Base-by-base conservation (phyloP, 495 filamentous ascomycete species). In the Lophium mytilinum region DNA sequence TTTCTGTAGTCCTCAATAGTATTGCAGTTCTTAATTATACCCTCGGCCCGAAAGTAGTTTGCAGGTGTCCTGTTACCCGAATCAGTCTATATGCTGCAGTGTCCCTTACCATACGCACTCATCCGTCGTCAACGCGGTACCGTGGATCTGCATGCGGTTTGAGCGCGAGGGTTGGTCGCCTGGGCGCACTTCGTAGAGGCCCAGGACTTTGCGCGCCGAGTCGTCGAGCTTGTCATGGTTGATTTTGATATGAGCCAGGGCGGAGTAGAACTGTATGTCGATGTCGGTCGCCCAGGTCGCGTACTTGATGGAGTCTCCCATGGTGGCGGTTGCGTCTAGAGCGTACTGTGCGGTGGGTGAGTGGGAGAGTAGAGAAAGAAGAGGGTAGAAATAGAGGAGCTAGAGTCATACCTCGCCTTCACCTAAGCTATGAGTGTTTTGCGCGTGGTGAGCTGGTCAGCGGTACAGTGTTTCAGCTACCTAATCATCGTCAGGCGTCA, bases 211-310 rank as follows among this genome's bases (percentile, higher is more conserved):
- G 35, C 92, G 87, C 18, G 90, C 87, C 14, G 93, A 93, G 64
- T 93, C 90, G 71, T 95, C 86, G 40, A 98, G 87, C 75, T 87
- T 94, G 72, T 96, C 93, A 80, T 95, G 85, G 66, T 98, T 89
- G 65, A 98, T 88, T 71, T 98, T 98, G 50, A 82, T 87, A 9
- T 84, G 82, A 45, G 91, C 90, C 21, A 98, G 80, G 37, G 89
- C 83, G 37, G 86, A 86, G 67, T 96, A 97, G 70, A 98, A 98
- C 18, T 89, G 89, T 19, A 96, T 76, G 66, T 98, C 93, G 61
- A 97, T 88, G 72, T 96, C 90, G 30, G 92, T 96, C 21, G 82
- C 79, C 79, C 95, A 97, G 0, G 90, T 83, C 42, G 87, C 85
- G 72, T 90, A 97, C 64, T 80, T 80, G 53, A 84, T 11, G 6